Percentiles rank a stretch among this genome's conserved stretches.
Evolutionary conservation across 2,329 filamentous ascomycete genomes (phyloP).

Genomic region (Sporothrix pallida): DNA sequence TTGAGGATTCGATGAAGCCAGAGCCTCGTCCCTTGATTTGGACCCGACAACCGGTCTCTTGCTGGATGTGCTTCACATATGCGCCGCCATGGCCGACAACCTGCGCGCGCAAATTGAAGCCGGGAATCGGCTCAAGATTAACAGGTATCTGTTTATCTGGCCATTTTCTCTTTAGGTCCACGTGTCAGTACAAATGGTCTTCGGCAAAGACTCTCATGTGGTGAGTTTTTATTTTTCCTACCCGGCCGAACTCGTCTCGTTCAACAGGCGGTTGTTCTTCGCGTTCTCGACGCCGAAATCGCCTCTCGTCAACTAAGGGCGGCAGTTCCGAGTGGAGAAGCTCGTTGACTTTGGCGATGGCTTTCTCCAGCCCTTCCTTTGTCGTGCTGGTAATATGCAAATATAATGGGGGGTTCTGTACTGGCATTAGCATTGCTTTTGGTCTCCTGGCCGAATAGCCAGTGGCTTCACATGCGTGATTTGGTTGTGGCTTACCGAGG

Average conservation of each 20-base stretch:
- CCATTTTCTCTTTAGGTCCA: constrained; percentile 78
- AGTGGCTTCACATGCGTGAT: no score
- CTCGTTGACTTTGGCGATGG: constrained; percentile 87
- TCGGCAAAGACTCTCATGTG: neutral
- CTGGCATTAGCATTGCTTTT: constrained; percentile 28
- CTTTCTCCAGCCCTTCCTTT: constrained; percentile 89
- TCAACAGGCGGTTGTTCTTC: constrained; percentile 68
- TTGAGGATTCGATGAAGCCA: constrained; percentile 87
- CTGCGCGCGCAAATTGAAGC: constrained; percentile 94
- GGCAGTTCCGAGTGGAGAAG: constrained; percentile 96
- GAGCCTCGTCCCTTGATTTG: constrained; percentile 98
- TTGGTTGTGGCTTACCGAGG: constrained; percentile 65
- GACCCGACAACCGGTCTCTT: constrained; percentile 91
- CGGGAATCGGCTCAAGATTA: constrained; percentile 84
- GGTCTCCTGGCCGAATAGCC: no score
- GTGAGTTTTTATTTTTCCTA: constrained; percentile 49
- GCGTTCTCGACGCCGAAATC: constrained; percentile 76
- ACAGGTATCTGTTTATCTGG: constrained; percentile 95
- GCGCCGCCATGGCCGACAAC: constrained; percentile 93
- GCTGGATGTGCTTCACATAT: constrained; percentile 98
- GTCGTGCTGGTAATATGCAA: constrained; percentile 93
- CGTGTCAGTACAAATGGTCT: neutral
- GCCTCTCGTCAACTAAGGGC: constrained; percentile 90
- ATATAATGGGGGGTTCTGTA: constrained; percentile 87
- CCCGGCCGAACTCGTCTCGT: constrained; percentile 86